Evolutionary conservation across 371 early-diverging fungal genomes (phyloP), one percentile per base, ranked within the genome.

Genomic region (Mucor circinelloides): DNA sequence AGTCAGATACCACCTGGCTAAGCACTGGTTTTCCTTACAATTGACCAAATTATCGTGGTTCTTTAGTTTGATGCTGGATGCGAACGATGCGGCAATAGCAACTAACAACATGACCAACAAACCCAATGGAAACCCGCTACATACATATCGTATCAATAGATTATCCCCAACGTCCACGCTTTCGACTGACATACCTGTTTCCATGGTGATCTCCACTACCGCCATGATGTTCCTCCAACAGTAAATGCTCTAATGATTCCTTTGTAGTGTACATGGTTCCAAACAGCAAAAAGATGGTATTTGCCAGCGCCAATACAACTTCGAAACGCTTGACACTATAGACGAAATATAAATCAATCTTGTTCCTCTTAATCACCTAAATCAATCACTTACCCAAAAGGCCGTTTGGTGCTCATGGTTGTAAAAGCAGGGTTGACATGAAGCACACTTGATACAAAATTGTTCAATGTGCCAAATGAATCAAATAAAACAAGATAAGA

Each of bases 181-280:
- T 17, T 4, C 15, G 8, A 4, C 1, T 59, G 23, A 10, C 23
- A 34, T 64, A 64, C 69, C 44, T 58, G 12, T 57, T 50, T 21
- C 38, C 60, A 48, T 72, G 62, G 44, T 65, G 62, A 28, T 75
- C 68, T 28, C 73, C 78, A 28, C 75, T 71, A 6, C 23, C 9
- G 25, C 28, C 25, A 23, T 79, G 82, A 38, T 68, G 60, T 17
- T 72, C 69, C 58, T 83, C 82, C 25, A 86, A 70, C 62, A 86
- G 72, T 23, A 84, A 54, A 69, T 86, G 86, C 55, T 86, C 86
- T 13, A 86, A 60, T 38, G 83, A 82, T 67, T 86, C 86, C 54
- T 86, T 86, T 21, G 81, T 72, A 63, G 79, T 82, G 67, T 82
- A 82, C 83, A 86, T 85, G 25, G 84, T 82, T n/a, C 79, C 80